A percentile compares a stretch with the other conserved stretches of the same genome.
phyloP scores from a whole-genome alignment of 768 basidiomycete species.

The Leccinellum albellum region DNA sequence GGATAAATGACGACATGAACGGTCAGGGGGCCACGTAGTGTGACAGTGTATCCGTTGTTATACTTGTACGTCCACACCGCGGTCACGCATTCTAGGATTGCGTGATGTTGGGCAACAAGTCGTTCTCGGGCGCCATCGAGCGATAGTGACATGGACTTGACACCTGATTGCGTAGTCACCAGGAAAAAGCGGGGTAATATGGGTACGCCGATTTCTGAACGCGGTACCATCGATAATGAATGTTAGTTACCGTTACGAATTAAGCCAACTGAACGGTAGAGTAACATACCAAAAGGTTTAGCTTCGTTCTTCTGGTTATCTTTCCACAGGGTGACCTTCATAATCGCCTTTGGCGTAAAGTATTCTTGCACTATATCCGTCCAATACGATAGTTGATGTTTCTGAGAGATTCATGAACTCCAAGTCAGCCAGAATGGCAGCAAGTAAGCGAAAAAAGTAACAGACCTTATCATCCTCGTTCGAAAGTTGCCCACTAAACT shows the following conservation, averaged over 20 bases:
- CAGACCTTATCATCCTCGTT: conserved; percentile 48
- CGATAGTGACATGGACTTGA: conserved; percentile 76
- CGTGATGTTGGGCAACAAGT: conserved; percentile 41
- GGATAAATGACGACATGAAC: conserved; percentile 51
- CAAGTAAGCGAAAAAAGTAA: not conserved
- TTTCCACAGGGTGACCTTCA: conserved; percentile 87
- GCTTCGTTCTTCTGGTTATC: conserved; percentile 76
- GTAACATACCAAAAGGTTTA: conserved; percentile 71
- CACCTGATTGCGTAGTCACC: conserved; percentile 80
- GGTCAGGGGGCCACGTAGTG: conserved; percentile 69
- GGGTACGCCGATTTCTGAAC: conserved; percentile 70
- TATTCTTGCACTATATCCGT: conserved; percentile 58
- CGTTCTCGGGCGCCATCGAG: conserved; percentile 77
- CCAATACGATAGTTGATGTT: conserved; percentile 69
- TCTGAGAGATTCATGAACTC: conserved; percentile 33
- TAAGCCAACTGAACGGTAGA: conserved; percentile 6
- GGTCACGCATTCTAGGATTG: conserved; percentile 63
- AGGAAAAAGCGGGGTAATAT: conserved; percentile 83
- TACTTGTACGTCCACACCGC: conserved; percentile 84
- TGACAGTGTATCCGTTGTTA: conserved; percentile 73
- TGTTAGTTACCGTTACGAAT: conserved; percentile 1
- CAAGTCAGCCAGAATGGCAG: conserved; percentile 2
- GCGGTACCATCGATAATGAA: conserved; percentile 10
- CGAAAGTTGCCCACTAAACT: conserved; percentile 66
- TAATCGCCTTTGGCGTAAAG: conserved; percentile 64